These are phyloP conservation scores for Pterothamnion heteromorphum DNA, from an alignment of 31 red algal genomes.

Conservation along the genomic window DNA sequence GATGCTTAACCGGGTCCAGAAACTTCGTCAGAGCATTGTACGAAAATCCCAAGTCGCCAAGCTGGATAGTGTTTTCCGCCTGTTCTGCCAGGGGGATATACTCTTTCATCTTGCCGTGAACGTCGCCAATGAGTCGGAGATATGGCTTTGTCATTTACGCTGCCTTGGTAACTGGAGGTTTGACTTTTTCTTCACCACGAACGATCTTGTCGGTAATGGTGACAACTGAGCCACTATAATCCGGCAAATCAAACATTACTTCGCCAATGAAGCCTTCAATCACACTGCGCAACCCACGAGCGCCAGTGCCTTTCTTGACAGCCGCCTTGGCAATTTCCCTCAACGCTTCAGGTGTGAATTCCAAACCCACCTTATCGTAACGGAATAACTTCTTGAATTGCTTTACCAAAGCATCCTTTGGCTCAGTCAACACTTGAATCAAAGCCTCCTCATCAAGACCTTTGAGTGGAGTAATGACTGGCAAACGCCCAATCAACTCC, in stretches of 20 bases:
- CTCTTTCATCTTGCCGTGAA: too few species aligned
- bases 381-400: constrained; percentile 62
- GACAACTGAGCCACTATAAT: too few species aligned
- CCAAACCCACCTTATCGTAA: constrained; percentile 49
- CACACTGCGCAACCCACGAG: constrained; percentile 62
- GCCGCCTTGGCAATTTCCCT: constrained; percentile 52
- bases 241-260: constrained; percentile 69
- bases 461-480: constrained; percentile 53
- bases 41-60: too few species aligned
- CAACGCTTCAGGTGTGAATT: constrained; percentile 56
- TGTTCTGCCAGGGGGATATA: too few species aligned
- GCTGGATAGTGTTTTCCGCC: too few species aligned
- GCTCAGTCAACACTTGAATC: constrained; percentile 61
- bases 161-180: too few species aligned
- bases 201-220: too few species aligned
- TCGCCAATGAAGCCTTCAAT: constrained; percentile 54
- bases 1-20: too few species aligned
- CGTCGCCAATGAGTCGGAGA: too few species aligned
- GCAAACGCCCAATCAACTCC: constrained; percentile 77
- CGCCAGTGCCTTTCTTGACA: constrained; percentile 29
- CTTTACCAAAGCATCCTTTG: constrained; percentile 70
- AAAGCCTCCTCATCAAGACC: constrained; percentile 53
- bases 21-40: too few species aligned
- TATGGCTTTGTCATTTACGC: too few species aligned
- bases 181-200: too few species aligned